Evolutionary conservation across 306 rosid species (phyloP), one percentile per base, ranked within the genome.

Genomic region (Parietaria judaica): DNA sequence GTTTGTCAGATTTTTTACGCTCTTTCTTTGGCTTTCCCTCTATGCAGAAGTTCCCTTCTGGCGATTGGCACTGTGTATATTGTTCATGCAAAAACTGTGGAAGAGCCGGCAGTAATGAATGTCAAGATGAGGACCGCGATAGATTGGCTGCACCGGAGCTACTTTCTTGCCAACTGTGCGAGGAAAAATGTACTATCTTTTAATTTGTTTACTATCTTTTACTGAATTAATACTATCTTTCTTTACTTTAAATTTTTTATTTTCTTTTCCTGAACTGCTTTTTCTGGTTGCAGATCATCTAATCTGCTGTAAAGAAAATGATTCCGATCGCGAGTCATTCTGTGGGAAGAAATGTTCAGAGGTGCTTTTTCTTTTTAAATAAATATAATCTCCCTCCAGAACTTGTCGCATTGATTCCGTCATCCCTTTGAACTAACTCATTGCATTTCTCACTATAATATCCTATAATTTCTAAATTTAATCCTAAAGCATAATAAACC

Each of bases 11-110:
- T 23, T 23, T 23, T 23, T 23, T 23, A 23, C 31, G 23, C 35
- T 64, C 14, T 38, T 38, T 55, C 66, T 69, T 67, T 66, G 36
- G 46, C 62, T 70, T 64, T 66, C 56, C 16, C 57, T 17, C 56
- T 56, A 65, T 70, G 81, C 96, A 92, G 96, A 86, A 86, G 58
- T 86, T 88, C 70, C 95, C 99, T 65, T 79, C 86, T 49, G 99
- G 96, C 66, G 84, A 83, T 63, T 88, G 99, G 99, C 86, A 80
- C 76, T 92, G 99, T 73, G 65, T 84, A 64, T 92, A 84, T 66
- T 92, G 96, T 61, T 80, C 94, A 68, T 88, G 99, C 94, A 92
- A 86, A 78, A 81, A 80, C 73, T 92, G 99, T 77, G 86, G 95
- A 60, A 65, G 56, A 67, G 83, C 78, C 67, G 68, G 65, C 31